A percentile compares a stretch with the other conserved stretches of the same genome.
Conservation (phyloP, 179 eudicot species). For the Beta macrorhiza region DNA sequence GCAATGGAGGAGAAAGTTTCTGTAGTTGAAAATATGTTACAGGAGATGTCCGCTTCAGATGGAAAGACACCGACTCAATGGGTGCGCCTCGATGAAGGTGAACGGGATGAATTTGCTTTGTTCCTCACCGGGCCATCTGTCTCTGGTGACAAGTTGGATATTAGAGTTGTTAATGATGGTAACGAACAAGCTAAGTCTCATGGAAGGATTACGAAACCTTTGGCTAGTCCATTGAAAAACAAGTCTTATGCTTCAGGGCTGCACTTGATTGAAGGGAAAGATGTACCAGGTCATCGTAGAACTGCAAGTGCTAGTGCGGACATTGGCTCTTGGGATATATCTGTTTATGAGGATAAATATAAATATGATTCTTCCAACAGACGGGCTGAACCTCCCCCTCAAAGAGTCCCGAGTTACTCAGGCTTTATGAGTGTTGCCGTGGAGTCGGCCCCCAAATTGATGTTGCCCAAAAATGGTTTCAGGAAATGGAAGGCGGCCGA, state of each 20-base stretch:
- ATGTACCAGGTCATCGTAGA: slow-evolving; percentile 33
- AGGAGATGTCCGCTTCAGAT: slow-evolving; percentile 20
- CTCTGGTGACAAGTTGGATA: slow-evolving; percentile 19
- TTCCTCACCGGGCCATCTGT: slow-evolving; percentile 31
- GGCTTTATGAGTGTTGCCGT: slow-evolving; percentile 32
- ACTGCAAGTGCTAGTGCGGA: slow-evolving; percentile 39
- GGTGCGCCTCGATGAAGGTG: slow-evolving; percentile 37
- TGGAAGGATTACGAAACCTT: slow-evolving; percentile 5
- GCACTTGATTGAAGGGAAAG: slow-evolving; percentile 27
- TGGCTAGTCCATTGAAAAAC: slow-evolving; percentile 7
- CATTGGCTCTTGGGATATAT: slow-evolving; percentile 26
- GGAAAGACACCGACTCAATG: slow-evolving; percentile 24
- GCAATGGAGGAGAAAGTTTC: slow-evolving; percentile 35
- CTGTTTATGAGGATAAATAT: slow-evolving; percentile 20
- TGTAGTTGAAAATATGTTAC: slow-evolving; percentile 24
- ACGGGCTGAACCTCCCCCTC: slow-evolving; percentile 43
- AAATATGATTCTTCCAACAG: slow-evolving; percentile 26
- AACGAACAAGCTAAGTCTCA: slow-evolving; percentile 7
- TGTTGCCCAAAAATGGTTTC: slow-evolving; percentile 32
- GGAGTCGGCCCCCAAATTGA: slow-evolving; percentile 26
- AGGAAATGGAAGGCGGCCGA: slow-evolving; percentile 43
- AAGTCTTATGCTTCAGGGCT: slow-evolving; percentile 13
- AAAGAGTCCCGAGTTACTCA: slow-evolving; percentile 63
- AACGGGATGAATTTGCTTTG: slow-evolving; percentile 35
- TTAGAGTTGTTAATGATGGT: slow-evolving; percentile 14